Percentiles rank a stretch among this genome's conserved stretches.
Conservation (phyloP, 164 flowering plant genomes). For the Liquidambar formosana region DNA sequence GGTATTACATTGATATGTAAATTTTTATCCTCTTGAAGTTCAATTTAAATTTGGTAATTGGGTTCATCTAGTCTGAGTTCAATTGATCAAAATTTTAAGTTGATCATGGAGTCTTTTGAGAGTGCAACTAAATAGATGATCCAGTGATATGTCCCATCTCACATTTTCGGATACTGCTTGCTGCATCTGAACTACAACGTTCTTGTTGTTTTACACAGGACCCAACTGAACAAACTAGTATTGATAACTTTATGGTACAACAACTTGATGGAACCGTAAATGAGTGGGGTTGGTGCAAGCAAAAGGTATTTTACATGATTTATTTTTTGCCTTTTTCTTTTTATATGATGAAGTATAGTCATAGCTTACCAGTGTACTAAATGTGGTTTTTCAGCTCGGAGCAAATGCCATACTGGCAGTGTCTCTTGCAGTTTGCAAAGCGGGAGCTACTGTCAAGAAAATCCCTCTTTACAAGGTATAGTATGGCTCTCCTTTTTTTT, state of each 20-base stretch:
- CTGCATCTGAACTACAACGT: not conserved
- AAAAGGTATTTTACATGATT: slow-evolving; percentile 51
- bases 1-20: not conserved
- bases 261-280: slow-evolving; percentile 87
- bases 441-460: slow-evolving; percentile 69
- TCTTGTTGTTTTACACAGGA: slow-evolving; percentile 40
- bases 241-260: slow-evolving; percentile 91
- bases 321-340: not conserved
- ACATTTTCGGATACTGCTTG: too few relatives aligned
- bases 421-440: slow-evolving; percentile 94
- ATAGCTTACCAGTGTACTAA: not conserved
- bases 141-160: too few relatives aligned
- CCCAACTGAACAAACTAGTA: slow-evolving; percentile 67
- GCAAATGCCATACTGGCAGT: slow-evolving; percentile 94
- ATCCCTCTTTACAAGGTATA: slow-evolving; percentile 87
- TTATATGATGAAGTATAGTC: too few relatives aligned
- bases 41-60: not conserved
- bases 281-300: slow-evolving; percentile 99
- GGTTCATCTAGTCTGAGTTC: not conserved
- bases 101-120: too few relatives aligned
- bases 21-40: not conserved
- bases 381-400: slow-evolving; percentile 62
- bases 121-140: too few relatives aligned
- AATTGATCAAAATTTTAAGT: not conserved
- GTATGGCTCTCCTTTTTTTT: not conserved